Conservation (phyloP, 192 early-diverging fungal species). For the Linnemannia schmuckeri region DNA sequence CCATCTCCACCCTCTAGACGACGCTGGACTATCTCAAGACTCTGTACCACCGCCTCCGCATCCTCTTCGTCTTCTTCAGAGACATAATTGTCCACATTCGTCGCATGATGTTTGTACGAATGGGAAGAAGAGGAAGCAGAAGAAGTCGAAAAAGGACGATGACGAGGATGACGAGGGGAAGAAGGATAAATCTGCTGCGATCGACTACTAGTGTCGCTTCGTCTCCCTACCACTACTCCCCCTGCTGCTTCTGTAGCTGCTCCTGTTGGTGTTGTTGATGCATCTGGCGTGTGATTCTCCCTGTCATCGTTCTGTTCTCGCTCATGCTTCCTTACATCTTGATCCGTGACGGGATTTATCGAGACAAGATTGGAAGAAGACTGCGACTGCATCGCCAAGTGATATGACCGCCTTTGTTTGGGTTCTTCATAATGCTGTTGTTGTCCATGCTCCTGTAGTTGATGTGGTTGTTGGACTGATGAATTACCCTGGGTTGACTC, state of each 20-base stretch:
- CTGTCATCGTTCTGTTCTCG: background rate
- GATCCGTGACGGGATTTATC: background rate
- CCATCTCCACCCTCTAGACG: background rate
- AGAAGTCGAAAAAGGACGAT: background rate
- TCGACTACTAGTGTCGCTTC: background rate
- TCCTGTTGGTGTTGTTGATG: background rate
- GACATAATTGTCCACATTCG: background rate
- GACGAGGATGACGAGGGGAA: background rate
- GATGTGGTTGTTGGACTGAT: conserved; percentile 2
- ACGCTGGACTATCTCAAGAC: background rate
- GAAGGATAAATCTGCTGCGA: background rate
- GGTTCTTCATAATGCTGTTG: background rate
- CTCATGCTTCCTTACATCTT: background rate
- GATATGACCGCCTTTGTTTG: background rate
- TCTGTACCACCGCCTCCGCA: background rate
- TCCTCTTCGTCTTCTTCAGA: background rate
- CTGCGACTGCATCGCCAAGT: background rate
- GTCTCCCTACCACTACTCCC: background rate
- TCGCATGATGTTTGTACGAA: background rate
- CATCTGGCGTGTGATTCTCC: background rate
- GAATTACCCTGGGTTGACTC: background rate
- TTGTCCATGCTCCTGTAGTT: background rate
- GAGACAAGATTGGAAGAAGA: background rate
- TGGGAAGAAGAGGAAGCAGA: background rate
- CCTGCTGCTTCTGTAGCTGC: background rate